A percentile compares a stretch with the other conserved stretches of the same genome.
Evolutionary conservation across 352 stramenopile species (phyloP).

Genomic region (Phytophthora sp.): DNA sequence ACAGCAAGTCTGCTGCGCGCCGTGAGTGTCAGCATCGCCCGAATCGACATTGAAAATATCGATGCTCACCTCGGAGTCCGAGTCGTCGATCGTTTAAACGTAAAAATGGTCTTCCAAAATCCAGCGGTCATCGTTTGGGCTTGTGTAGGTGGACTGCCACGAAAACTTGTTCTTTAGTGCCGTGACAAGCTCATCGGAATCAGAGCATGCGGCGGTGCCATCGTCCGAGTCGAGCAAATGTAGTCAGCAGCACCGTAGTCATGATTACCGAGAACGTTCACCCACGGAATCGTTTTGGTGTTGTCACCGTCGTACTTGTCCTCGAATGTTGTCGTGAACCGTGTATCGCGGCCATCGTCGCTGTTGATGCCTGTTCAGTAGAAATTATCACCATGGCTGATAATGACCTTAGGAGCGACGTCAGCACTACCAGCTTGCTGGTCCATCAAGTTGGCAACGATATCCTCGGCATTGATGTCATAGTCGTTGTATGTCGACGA

Average conservation of each 20-base stretch:
- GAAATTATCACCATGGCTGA: slow-evolving; percentile 71
- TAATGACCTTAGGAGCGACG: slow-evolving; percentile 55
- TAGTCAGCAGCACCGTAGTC: slow-evolving; percentile 64
- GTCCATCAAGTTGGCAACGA: slow-evolving; percentile 63
- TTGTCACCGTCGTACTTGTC: slow-evolving; percentile 42
- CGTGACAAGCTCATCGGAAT: slow-evolving; percentile 29
- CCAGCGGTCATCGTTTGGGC: slow-evolving; percentile 56
- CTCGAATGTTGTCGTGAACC: slow-evolving; percentile 61
- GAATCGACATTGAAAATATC: slow-evolving; percentile 66
- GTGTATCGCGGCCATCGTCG: slow-evolving; percentile 40
- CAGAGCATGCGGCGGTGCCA: slow-evolving; percentile 30
- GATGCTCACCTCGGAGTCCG: slow-evolving; percentile 42
- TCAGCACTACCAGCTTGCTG: slow-evolving; percentile 44
- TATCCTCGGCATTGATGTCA: slow-evolving; percentile 64
- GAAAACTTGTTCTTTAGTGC: slow-evolving; percentile 46
- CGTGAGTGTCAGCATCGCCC: slow-evolving; percentile 54
- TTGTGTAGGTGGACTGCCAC: slow-evolving; percentile 51
- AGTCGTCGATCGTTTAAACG: slow-evolving; percentile 47
- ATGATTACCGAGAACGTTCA: slow-evolving; percentile 72
- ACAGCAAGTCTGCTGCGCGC: slow-evolving; percentile 51
- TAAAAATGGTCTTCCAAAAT: slow-evolving; percentile 60
- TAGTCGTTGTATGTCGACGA: slow-evolving; percentile 57
- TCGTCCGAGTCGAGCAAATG: slow-evolving; percentile 45
- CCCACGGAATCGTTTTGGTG: slow-evolving; percentile 56
- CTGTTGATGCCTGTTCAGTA: slow-evolving; percentile 68